Conservation (phyloP, 495 filamentous ascomycete genomes). For the Pseudotulostoma volvatum region DNA sequence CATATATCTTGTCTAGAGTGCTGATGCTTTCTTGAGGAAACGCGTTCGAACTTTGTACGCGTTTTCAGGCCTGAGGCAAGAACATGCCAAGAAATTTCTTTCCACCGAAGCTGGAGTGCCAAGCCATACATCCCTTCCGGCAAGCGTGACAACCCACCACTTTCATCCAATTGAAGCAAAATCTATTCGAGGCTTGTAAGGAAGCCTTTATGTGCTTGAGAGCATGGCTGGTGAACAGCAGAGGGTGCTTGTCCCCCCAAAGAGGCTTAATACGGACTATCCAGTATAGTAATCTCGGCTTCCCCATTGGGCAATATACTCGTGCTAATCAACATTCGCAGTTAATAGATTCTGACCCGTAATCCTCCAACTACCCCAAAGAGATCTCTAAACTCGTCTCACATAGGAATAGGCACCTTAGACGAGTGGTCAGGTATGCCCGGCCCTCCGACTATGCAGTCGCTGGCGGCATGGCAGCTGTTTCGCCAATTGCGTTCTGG, state of each 20-base stretch:
- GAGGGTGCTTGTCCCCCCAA: slow-evolving; percentile 53
- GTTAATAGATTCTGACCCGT: slow-evolving; percentile 98
- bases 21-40: too few relatives aligned
- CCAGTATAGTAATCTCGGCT: slow-evolving; percentile 40
- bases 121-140: too few relatives aligned
- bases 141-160: too few relatives aligned
- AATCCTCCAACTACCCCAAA: slow-evolving; percentile 20
- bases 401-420: slow-evolving; percentile 57
- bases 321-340: slow-evolving; percentile 18
- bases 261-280: slow-evolving; percentile 57
- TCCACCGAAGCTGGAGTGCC: too few relatives aligned
- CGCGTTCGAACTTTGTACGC: too few relatives aligned
- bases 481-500: slow-evolving; percentile 55
- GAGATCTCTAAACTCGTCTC: slow-evolving; percentile 7
- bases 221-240: slow-evolving; percentile 43
- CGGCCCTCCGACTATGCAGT: slow-evolving; percentile 64
- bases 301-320: not conserved
- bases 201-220: too few relatives aligned
- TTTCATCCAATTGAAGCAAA: too few relatives aligned
- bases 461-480: slow-evolving; percentile 45
- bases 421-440: slow-evolving; percentile 73
- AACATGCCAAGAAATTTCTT: too few relatives aligned
- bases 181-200: too few relatives aligned
- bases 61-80: too few relatives aligned
- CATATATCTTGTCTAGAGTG: too few relatives aligned